phyloP scores from a whole-genome alignment of 148 eudicot species.

The Chenopodium berlandieri region DNA sequence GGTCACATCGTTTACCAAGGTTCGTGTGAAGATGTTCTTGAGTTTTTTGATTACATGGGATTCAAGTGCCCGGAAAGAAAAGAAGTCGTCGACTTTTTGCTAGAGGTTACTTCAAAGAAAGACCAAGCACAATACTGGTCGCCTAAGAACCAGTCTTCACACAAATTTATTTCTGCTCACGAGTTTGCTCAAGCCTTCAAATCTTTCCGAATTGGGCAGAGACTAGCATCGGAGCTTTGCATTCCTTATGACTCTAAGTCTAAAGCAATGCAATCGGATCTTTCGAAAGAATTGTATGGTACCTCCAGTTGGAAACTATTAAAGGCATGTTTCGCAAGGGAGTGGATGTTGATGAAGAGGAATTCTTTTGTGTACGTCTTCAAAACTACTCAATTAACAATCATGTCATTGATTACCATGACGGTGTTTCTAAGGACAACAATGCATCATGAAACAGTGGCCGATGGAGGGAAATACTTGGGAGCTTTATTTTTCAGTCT shows the following conservation, averaged over 20 bases:
- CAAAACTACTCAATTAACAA: constrained; percentile 35
- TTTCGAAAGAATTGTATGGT: constrained; percentile 49
- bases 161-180: constrained; percentile 30
- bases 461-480: constrained; percentile 41
- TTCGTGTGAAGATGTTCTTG: constrained; percentile 41
- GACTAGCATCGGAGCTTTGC: constrained; percentile 32
- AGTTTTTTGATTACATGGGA: constrained; percentile 47
- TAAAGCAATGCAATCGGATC: constrained; percentile 41
- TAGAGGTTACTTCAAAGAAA: constrained; percentile 53
- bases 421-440: constrained; percentile 61
- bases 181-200: constrained; percentile 47
- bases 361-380: constrained; percentile 61
- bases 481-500: constrained; percentile 58
- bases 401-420: constrained; percentile 54
- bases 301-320: constrained; percentile 52
- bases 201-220: constrained; percentile 41
- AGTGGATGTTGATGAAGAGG: constrained; percentile 63
- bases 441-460: constrained; percentile 43
- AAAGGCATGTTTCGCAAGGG: constrained; percentile 63
- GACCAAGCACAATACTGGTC: constrained; percentile 56
- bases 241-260: constrained; percentile 34
- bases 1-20: constrained; percentile 55
- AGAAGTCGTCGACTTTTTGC: constrained; percentile 52
- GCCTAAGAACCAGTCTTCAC: constrained; percentile 25
- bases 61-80: constrained; percentile 55